phyloP scores from a whole-genome alignment of 768 basidiomycete species.

The Harrya chromipes region DNA sequence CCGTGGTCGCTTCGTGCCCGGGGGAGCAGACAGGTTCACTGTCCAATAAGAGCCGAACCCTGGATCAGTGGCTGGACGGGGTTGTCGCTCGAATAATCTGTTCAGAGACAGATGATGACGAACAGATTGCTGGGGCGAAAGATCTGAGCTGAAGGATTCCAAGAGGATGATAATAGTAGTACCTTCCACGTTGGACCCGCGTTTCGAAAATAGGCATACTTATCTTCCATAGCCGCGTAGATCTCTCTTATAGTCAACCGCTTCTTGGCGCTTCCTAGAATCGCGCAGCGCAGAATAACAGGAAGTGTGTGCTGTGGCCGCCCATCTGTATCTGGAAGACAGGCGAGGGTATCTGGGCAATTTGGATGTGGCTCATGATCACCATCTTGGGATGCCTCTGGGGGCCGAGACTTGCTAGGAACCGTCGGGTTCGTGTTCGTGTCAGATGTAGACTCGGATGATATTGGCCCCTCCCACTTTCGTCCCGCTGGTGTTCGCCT shows the following conservation, averaged over 20 bases:
- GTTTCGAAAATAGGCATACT: conserved; percentile 77
- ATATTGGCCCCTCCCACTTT: conserved; percentile 25
- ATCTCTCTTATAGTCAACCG: conserved; percentile 82
- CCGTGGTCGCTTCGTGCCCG: conserved; percentile 81
- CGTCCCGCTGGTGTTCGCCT: conserved; percentile 24
- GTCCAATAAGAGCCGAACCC: conserved; percentile 91
- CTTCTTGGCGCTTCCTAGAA: conserved; percentile 71
- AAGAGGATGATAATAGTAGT: conserved; percentile 9
- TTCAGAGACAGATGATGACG: conserved; percentile 82
- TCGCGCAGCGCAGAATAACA: conserved; percentile 81
- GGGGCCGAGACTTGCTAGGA: conserved; percentile 17
- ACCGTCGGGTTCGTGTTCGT: conserved; percentile 29
- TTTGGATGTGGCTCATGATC: conserved; percentile 66
- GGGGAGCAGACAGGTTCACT: conserved; percentile 81
- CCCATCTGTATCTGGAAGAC: conserved; percentile 75
- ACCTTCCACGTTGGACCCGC: conserved; percentile 89
- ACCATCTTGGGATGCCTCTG: conserved; percentile 27
- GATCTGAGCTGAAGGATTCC: neutral
- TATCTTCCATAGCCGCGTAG: conserved; percentile 82
- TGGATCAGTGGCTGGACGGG: conserved; percentile 78
- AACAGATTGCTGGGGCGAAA: conserved; percentile 69
- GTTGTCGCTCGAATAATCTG: conserved; percentile 77
- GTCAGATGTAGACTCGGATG: conserved; percentile 37
- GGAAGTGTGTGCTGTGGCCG: conserved; percentile 83
- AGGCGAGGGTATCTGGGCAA: conserved; percentile 74